These are phyloP conservation scores for Leccinum fuscescens DNA, from an alignment of 1,284 basidiomycete species.

Conservation along the genomic window DNA sequence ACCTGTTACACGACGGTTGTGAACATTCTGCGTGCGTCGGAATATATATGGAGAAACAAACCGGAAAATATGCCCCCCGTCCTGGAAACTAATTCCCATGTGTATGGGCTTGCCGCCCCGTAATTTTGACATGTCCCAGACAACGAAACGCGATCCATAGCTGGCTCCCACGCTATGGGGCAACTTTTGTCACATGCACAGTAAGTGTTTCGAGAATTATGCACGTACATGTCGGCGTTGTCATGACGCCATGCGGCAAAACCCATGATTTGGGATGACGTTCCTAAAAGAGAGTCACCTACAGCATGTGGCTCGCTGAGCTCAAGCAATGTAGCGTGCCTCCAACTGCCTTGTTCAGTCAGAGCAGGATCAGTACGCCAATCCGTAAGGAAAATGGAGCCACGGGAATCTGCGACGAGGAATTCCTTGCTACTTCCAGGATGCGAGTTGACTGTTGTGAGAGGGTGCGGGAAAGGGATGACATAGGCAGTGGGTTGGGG, in stretches of 20 bases:
- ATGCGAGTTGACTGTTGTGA: conserved; percentile 68
- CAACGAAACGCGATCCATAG: conserved; percentile 62
- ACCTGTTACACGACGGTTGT: conserved; percentile 41
- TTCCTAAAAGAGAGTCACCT: conserved; percentile 48
- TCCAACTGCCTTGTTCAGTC: conserved; percentile 50
- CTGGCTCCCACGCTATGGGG: conserved; percentile 63
- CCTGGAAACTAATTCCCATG: conserved; percentile 58
- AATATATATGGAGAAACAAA: conserved; percentile 29
- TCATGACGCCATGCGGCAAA: conserved; percentile 68
- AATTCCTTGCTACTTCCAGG: conserved; percentile 71
- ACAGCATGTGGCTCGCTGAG: conserved; percentile 67
- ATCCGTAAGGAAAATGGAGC: conserved; percentile 71
- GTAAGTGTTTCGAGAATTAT: not conserved
- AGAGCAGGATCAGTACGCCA: conserved; percentile 71
- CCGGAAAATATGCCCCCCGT: conserved; percentile 69
- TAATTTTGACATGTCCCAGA: conserved; percentile 73
- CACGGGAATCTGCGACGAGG: conserved; percentile 68
- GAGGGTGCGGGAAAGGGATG: conserved; percentile 66
- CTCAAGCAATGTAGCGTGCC: conserved; percentile 63
- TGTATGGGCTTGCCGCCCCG: conserved; percentile 68
- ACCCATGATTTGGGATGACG: conserved; percentile 48
- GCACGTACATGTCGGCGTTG: conserved; percentile 64
- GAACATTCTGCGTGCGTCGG: conserved; percentile 1
- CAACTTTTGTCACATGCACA: conserved; percentile 10
- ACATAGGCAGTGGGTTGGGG: conserved; percentile 73